phyloP scores from a whole-genome alignment of 768 basidiomycete species.

The Podaxis rugospora region DNA sequence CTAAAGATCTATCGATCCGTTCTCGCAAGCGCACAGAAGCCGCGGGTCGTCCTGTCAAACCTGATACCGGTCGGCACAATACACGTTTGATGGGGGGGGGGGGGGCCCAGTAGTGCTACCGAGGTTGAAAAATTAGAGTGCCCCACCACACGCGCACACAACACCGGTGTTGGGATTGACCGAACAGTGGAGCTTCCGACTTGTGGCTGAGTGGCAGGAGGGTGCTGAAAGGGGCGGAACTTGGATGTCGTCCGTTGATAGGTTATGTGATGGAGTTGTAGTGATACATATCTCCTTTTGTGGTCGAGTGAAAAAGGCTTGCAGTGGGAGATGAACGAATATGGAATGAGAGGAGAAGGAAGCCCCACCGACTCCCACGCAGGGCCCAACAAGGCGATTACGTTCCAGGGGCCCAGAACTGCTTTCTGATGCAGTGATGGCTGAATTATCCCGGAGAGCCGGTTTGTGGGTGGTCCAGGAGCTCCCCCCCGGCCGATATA shows the following conservation, averaged over 20 bases:
- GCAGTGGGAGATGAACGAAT: background rate
- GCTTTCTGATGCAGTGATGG: conserved; percentile 1
- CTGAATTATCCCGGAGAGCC: background rate
- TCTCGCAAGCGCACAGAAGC: background rate
- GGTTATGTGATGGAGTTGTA: background rate
- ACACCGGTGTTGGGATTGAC: background rate
- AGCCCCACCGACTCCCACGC: conserved; percentile 4
- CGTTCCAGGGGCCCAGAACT: conserved; percentile 1
- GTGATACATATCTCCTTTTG: background rate
- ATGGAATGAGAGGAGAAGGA: background rate
- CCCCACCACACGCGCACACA: background rate
- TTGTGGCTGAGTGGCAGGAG: background rate
- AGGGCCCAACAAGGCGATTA: background rate
- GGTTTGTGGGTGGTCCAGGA: background rate
- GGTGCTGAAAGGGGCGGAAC: background rate
- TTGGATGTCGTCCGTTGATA: background rate
- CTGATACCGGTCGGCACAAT: background rate
- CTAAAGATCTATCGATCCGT: background rate
- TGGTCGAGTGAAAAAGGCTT: background rate
- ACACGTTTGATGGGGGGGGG: background rate
- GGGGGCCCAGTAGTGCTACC: background rate
- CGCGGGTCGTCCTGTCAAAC: background rate
- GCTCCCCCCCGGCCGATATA: background rate
- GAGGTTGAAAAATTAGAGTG: background rate
- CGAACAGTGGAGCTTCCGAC: background rate